Base-by-base conservation (phyloP, 169 alveolate species). In the Plasmodium cynomolgi region DNA sequence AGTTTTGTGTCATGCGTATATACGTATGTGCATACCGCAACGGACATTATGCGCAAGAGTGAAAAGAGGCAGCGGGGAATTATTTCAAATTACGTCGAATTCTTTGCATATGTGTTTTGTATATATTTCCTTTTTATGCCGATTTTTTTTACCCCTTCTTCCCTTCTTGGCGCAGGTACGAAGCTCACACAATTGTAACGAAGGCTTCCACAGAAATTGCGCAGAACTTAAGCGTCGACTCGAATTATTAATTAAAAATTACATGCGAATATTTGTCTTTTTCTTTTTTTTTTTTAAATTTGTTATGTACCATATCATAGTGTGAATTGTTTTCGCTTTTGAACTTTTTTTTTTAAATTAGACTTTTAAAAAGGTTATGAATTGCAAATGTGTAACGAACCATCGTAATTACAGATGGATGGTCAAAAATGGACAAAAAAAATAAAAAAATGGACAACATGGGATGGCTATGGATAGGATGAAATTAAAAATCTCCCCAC, bases 101-200 rank as follows among this genome's bases (percentile, higher is more conserved):
- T 68, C 3, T 1, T 20, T 26, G 39, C 9, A 41, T 26, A 9
- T 13, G 37, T 44, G n/a, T 81, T 50, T 26, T 81, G 8, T 26
- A 81, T 81, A 37, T 39, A 80, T 80, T 6, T 80, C 29, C 33
- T 5, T 20, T 44, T 20, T 80, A 37, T 44, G n/a, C 33, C 29
- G 62, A 11, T 56, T 26, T 39, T 29, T 84, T 91, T 47, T 6
- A 54, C 39, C 6, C 20, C 34, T 37, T 15, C 5, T 17, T 56
- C 62, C 37, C 37, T 62, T 77, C 37, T 37, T 41, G 33, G 23
- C 83, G 71, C 83, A 97, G 98, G 98, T 97, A 97, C 82, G 99
- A 97, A 90, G 97, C 99, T 31, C 98, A 97, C 83, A 93, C 97
- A 26, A 97, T 97, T 54, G 98, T 97, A 62, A 91, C 98, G 75